Evolutionary conservation across 2,329 filamentous ascomycete genomes (phyloP).

Genomic region (Botryotinia calthae): DNA sequence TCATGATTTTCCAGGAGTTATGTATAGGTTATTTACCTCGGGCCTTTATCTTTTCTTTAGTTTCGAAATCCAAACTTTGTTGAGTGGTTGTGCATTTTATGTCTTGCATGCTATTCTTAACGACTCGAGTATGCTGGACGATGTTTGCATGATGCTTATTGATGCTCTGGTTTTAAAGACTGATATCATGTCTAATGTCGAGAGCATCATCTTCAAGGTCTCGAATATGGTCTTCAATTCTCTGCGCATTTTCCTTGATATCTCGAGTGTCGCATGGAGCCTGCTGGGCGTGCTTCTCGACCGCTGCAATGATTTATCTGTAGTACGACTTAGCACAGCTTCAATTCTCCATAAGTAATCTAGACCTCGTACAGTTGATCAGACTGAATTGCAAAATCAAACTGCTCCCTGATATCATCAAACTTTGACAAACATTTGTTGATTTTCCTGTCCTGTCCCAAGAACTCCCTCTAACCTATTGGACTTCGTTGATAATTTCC

Average conservation of each 20-base stretch:
- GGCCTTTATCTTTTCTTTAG: neutral
- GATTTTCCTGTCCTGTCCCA: conserved; percentile 4
- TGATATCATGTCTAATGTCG: neutral
- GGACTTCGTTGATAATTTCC: neutral
- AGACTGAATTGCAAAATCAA: conserved; percentile 8
- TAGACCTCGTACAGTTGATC: neutral
- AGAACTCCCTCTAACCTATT: neutral
- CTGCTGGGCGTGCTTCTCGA: neutral
- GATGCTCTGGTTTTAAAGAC: neutral
- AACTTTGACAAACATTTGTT: neutral
- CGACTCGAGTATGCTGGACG: neutral
- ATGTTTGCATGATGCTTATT: neutral
- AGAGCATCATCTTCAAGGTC: neutral
- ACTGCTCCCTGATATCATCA: neutral
- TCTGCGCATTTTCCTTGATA: neutral
- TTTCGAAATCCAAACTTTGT: neutral
- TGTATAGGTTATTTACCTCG: neutral
- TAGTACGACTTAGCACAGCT: neutral
- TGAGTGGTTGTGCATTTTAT: neutral
- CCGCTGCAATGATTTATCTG: neutral
- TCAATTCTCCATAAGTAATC: neutral
- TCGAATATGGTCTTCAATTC: neutral
- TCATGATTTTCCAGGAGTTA: neutral
- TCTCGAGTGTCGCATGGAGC: neutral
- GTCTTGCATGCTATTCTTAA: neutral